These are phyloP conservation scores for Daldinia vernicosa DNA, from an alignment of 495 filamentous ascomycete species.

Conservation along the genomic window DNA sequence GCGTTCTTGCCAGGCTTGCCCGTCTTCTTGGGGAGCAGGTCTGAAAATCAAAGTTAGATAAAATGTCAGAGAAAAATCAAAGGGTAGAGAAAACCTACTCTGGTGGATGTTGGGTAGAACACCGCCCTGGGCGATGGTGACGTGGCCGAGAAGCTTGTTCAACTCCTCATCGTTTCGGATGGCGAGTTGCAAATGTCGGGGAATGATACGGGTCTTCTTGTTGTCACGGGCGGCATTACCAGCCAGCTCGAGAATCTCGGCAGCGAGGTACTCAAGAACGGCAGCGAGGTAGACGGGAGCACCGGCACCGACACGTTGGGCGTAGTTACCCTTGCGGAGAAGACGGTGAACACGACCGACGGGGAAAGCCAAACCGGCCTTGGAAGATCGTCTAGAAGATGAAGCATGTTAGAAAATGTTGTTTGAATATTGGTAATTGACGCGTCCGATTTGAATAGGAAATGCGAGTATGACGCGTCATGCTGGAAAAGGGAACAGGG, in stretches of 20 bases:
- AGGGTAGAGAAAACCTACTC: constrained; percentile 69
- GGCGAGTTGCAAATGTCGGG: constrained; percentile 97
- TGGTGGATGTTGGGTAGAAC: constrained; percentile 98
- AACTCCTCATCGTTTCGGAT: constrained; percentile 99
- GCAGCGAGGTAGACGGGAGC: constrained; percentile 98
- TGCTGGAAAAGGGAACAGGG: neutral
- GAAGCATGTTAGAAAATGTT: constrained; percentile 4
- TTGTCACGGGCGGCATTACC: constrained; percentile 99
- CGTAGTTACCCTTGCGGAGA: constrained; percentile 99
- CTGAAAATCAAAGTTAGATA: constrained; percentile 64
- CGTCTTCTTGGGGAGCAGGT: constrained; percentile 98
- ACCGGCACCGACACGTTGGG: constrained; percentile 99
- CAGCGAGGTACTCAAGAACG: constrained; percentile 97
- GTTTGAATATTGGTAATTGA: neutral
- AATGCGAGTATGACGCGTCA: constrained; percentile 13
- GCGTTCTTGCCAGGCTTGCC: constrained; percentile 88
- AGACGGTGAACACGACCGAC: constrained; percentile 99
- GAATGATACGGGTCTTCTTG: constrained; percentile 99
- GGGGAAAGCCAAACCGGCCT: constrained; percentile 98
- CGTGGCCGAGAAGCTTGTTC: constrained; percentile 99
- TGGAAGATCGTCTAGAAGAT: constrained; percentile 86
- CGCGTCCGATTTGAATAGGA: neutral
- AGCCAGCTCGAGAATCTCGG: constrained; percentile 98
- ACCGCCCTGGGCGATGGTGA: constrained; percentile 99
- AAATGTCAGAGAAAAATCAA: neutral